Conservation (phyloP, 192 early-diverging fungal genomes). For the Phycomyces nitens region DNA sequence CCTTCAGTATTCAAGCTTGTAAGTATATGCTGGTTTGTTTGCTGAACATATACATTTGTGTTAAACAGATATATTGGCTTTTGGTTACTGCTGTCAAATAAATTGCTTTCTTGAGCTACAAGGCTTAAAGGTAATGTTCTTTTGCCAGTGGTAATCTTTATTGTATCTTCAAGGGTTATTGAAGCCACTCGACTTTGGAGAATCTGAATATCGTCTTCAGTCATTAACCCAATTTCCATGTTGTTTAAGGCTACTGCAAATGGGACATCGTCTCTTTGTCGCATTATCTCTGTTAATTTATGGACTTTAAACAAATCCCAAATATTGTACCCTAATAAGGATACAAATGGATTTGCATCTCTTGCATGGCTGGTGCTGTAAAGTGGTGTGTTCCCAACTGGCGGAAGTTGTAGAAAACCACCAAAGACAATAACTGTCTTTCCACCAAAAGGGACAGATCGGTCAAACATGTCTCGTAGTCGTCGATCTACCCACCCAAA, state of each 20-base stretch:
- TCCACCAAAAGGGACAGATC: background rate
- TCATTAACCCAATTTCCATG: background rate
- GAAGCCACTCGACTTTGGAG: background rate
- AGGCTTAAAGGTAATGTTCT: no score
- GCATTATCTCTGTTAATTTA: conserved; percentile 4
- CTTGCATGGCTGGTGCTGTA: no score
- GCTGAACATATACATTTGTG: no score
- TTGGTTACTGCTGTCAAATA: no score
- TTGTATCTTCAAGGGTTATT: no score
- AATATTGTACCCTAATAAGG: background rate
- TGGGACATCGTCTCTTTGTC: conserved; percentile 2
- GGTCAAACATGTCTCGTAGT: background rate
- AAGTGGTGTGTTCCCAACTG: background rate
- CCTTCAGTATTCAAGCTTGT: no score
- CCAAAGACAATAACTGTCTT: background rate
- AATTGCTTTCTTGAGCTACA: no score
- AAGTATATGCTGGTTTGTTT: no score
- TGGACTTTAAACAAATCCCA: conserved; percentile 5
- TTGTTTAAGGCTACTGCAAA: conserved; percentile 6
- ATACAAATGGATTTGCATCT: no score
- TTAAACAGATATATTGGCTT: no score
- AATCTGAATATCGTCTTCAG: background rate
- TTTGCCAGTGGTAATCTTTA: no score
- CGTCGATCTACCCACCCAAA: background rate
- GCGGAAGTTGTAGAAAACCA: background rate